A percentile compares a stretch with the other conserved stretches of the same genome.
Conservation (phyloP, 176 grass and related monocot genomes). For the Oryza meyeriana region DNA sequence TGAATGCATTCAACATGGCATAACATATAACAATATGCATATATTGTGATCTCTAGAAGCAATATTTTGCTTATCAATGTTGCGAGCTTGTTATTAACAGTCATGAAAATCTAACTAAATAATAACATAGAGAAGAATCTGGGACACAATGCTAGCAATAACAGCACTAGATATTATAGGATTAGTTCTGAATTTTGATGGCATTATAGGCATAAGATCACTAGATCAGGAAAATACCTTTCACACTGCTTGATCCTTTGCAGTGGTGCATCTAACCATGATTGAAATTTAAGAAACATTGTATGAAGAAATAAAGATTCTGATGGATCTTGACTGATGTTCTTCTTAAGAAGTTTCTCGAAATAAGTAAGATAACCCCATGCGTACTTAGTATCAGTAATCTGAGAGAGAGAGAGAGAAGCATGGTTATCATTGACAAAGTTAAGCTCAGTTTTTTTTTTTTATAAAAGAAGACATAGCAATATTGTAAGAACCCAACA, state of each 20-base stretch:
- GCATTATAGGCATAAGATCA: background rate
- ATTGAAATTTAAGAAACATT: slow-evolving; percentile 62
- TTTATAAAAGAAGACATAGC: background rate
- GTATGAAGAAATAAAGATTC: slow-evolving; percentile 45
- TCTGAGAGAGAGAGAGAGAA: slow-evolving; percentile 32
- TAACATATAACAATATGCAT: background rate
- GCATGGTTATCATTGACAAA: background rate
- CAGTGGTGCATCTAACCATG: slow-evolving; percentile 48
- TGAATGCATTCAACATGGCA: no score
- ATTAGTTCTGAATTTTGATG: background rate
- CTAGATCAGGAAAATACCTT: slow-evolving; percentile 36
- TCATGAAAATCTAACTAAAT: background rate
- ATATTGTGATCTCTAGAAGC: background rate
- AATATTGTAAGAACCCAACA: background rate
- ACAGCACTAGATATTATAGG: background rate
- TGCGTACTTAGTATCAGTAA: slow-evolving; percentile 66
- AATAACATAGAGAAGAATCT: background rate
- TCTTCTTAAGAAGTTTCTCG: slow-evolving; percentile 47
- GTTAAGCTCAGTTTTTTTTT: background rate
- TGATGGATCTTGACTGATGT: slow-evolving; percentile 51
- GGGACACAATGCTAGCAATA: background rate
- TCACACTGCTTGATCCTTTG: slow-evolving; percentile 49
- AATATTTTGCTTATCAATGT: background rate
- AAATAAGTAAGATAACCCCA: slow-evolving; percentile 55
- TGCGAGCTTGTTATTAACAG: background rate